Percentiles rank a stretch among this genome's conserved stretches.
These are phyloP conservation scores for Tremella mesenterica DNA, from an alignment of 768 basidiomycete genomes.

Conservation along the genomic window DNA sequence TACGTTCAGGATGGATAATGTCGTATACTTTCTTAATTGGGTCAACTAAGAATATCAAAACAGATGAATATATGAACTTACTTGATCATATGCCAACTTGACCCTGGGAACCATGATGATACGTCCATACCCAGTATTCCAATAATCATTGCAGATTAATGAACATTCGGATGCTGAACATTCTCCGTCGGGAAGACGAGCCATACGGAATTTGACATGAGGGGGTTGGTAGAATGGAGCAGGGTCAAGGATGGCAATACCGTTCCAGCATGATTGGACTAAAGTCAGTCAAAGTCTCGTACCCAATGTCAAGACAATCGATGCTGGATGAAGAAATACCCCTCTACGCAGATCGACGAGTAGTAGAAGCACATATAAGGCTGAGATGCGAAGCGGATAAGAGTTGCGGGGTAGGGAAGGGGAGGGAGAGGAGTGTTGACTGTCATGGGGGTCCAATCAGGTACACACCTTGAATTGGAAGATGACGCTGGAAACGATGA, in stretches of 20 bases:
- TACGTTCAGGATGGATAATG: slow-evolving; percentile 79
- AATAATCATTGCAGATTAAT: slow-evolving; percentile 97
- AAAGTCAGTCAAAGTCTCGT: slow-evolving; percentile 2
- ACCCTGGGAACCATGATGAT: slow-evolving; percentile 98
- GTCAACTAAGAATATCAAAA: not conserved
- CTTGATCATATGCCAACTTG: slow-evolving; percentile 88
- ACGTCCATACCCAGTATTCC: slow-evolving; percentile 88
- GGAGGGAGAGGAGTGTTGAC: not conserved
- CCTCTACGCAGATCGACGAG: too few species aligned
- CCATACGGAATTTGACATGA: slow-evolving; percentile 93
- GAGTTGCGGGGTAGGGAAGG: too few species aligned
- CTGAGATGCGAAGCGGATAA: not conserved
- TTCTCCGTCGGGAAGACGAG: slow-evolving; percentile 72
- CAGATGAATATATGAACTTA: slow-evolving; percentile 45
- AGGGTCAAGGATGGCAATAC: slow-evolving; percentile 88
- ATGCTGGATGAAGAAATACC: too few species aligned
- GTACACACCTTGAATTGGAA: slow-evolving; percentile 64
- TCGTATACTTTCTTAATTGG: slow-evolving; percentile 77
- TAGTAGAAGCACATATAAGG: not conserved
- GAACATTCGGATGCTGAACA: slow-evolving; percentile 94
- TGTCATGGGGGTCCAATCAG: too few species aligned
- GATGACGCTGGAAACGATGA: slow-evolving; percentile 76
- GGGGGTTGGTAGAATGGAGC: slow-evolving; percentile 88
- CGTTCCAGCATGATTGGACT: slow-evolving; percentile 98
- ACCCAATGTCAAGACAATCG: too few species aligned